A percentile compares a stretch with the other conserved stretches of the same genome.
Evolutionary conservation across 352 stramenopile genomes (phyloP).

Genomic region (Pythium sp.): DNA sequence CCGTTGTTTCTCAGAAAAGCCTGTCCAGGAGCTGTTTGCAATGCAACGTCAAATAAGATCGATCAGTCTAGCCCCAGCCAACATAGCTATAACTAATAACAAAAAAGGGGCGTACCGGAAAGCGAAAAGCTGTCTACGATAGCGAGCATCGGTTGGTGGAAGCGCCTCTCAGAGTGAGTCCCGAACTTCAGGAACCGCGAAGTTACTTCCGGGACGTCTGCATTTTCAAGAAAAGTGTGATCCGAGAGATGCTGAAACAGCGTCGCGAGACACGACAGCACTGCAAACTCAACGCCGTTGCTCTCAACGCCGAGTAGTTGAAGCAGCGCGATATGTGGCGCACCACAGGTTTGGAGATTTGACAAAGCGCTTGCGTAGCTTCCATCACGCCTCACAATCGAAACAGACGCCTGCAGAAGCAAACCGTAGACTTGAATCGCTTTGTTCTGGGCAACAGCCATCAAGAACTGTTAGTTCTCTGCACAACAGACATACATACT

Average conservation of each 20-base stretch:
- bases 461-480: neutral
- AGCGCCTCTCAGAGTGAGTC: conserved; percentile 32
- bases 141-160: conserved; percentile 35
- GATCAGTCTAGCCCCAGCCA: neutral
- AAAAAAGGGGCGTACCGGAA: conserved; percentile 25
- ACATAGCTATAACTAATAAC: too few species aligned
- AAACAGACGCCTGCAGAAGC: conserved; percentile 21
- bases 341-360: conserved; percentile 32
- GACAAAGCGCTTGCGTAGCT: conserved; percentile 13
- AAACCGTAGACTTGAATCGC: conserved; percentile 23
- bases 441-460: conserved; percentile 12
- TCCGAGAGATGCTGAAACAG: conserved; percentile 14
- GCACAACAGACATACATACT: neutral
- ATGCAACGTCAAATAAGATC: neutral
- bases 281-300: conserved; percentile 28
- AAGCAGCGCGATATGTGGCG: conserved; percentile 32
- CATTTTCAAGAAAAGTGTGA: conserved; percentile 25
- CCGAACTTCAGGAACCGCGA: conserved; percentile 27
- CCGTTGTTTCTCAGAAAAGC: conserved; percentile 2
- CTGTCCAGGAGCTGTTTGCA: conserved; percentile 20
- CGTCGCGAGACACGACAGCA: conserved; percentile 36
- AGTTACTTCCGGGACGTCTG: conserved; percentile 27
- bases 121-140: conserved; percentile 53
- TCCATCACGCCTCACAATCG: neutral
- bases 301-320: conserved; percentile 24